A percentile compares a stretch with the other conserved stretches of the same genome.
Conservation (phyloP, 495 filamentous ascomycete species). For the Penicillium mononematosum region DNA sequence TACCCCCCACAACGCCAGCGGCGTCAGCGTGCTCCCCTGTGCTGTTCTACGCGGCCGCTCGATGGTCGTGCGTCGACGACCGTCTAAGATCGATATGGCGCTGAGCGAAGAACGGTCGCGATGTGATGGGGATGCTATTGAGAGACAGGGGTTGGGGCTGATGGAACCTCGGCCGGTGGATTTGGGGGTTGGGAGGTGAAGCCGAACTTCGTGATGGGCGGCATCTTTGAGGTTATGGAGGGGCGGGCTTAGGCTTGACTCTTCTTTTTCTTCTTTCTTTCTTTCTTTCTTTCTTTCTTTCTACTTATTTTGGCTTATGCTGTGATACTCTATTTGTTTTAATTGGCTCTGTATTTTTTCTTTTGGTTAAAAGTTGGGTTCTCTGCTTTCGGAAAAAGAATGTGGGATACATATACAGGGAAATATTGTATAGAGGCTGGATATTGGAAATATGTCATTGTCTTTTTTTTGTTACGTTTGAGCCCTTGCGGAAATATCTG, state of each 20-base stretch:
- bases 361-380: background rate
- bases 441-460: constrained; percentile 9
- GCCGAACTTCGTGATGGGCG: constrained; percentile 46
- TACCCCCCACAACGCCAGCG: constrained; percentile 16
- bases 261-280: constrained; percentile 4
- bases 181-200: constrained; percentile 21
- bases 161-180: constrained; percentile 48
- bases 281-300: background rate
- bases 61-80: constrained; percentile 40
- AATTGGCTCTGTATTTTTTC: background rate
- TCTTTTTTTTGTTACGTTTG: background rate
- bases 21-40: constrained; percentile 28
- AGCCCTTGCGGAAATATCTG: background rate
- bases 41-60: constrained; percentile 37
- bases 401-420: constrained; percentile 1
- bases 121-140: constrained; percentile 38
- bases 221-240: constrained; percentile 52
- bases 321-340: constrained; percentile 10
- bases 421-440: constrained; percentile 6
- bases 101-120: constrained; percentile 44
- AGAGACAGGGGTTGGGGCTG: constrained; percentile 42
- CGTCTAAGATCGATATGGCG: constrained; percentile 44
- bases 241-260: constrained; percentile 30
- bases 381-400: constrained; percentile 11
- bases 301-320: background rate